Evolutionary conservation across 352 stramenopile genomes (phyloP).

Genomic region (Globisporangium middletonii): DNA sequence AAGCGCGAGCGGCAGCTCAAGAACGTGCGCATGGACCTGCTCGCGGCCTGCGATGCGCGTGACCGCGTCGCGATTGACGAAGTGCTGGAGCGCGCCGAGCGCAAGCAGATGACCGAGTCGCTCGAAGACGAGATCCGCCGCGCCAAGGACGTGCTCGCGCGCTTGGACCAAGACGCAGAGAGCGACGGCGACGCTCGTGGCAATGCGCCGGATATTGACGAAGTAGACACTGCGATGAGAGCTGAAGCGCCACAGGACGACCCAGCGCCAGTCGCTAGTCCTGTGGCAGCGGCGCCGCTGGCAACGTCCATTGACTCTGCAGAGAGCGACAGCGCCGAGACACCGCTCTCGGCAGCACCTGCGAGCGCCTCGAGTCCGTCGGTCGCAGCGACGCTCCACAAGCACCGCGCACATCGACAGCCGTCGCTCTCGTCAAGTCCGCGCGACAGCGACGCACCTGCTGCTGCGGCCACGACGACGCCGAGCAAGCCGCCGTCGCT

Average conservation of each 20-base stretch:
- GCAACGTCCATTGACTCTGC: no score
- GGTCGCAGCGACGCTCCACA: no score
- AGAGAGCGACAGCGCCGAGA: no score
- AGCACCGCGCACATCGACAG: background rate
- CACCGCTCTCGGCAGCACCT: background rate
- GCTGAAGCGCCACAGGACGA: no score
- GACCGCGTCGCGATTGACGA: slow-evolving; percentile 48
- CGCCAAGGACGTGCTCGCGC: slow-evolving; percentile 37
- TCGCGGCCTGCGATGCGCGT: slow-evolving; percentile 28
- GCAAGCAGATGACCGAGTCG: slow-evolving; percentile 73
- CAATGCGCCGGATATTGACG: background rate
- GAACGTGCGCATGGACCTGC: slow-evolving; percentile 48
- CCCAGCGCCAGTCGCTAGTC: no score
- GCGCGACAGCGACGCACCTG: background rate
- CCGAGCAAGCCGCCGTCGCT: slow-evolving; percentile 33
- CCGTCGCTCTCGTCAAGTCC: background rate
- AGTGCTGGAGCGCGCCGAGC: slow-evolving; percentile 55
- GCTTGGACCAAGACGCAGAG: slow-evolving; percentile 21
- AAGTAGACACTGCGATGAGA: no score
- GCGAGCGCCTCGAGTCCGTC: no score
- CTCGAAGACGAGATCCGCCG: slow-evolving; percentile 45
- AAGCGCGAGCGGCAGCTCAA: slow-evolving; percentile 74
- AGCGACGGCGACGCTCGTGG: background rate
- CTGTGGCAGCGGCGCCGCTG: no score
- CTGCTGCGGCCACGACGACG: background rate